Percentiles rank a stretch among this genome's conserved stretches.
phyloP scores from a whole-genome alignment of 2,329 filamentous ascomycete genomes.

The Lachnellula arida region DNA sequence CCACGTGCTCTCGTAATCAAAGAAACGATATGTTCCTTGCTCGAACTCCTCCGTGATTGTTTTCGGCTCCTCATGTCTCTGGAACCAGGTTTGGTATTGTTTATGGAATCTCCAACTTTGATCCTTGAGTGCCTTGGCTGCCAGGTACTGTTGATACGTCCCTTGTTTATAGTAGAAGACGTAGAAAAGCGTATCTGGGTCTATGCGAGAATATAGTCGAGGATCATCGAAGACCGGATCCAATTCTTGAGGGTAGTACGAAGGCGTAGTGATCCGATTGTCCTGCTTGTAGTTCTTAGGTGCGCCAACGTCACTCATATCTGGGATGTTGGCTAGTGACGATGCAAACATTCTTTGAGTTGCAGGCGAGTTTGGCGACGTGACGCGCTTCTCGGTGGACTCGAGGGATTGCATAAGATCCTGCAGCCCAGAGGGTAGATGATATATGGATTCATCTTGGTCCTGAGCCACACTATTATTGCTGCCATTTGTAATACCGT shows the following conservation, averaged over 20 bases:
- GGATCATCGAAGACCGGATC: constrained; percentile 88
- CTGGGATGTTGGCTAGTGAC: constrained; percentile 70
- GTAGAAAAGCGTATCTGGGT: constrained; percentile 96
- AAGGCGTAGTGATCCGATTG: constrained; percentile 69
- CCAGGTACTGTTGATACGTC: constrained; percentile 90
- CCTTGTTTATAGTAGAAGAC: constrained; percentile 99
- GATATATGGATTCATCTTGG: constrained; percentile 80
- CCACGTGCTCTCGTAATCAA: constrained; percentile 99
- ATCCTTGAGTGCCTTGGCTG: constrained; percentile 93
- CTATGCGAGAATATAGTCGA: constrained; percentile 79
- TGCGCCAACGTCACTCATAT: constrained; percentile 71
- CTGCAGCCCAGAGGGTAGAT: constrained; percentile 81
- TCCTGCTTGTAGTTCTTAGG: constrained; percentile 82
- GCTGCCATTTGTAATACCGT: constrained; percentile 48
- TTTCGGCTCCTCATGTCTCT: constrained; percentile 96
- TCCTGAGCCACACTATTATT: constrained; percentile 44
- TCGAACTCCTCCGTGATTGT: constrained; percentile 98
- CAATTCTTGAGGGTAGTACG: constrained; percentile 91
- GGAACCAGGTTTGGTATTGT: constrained; percentile 99
- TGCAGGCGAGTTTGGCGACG: constrained; percentile 48
- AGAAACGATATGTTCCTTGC: constrained; percentile 98
- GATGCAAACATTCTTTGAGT: constrained; percentile 70
- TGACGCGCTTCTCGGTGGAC: constrained; percentile 66
- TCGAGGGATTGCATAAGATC: constrained; percentile 92
- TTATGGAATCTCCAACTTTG: constrained; percentile 99